Percentiles rank a stretch among this genome's conserved stretches.
These are phyloP conservation scores for Diaporthe humulicola DNA, from an alignment of 2,329 filamentous ascomycete genomes.

Conservation along the genomic window DNA sequence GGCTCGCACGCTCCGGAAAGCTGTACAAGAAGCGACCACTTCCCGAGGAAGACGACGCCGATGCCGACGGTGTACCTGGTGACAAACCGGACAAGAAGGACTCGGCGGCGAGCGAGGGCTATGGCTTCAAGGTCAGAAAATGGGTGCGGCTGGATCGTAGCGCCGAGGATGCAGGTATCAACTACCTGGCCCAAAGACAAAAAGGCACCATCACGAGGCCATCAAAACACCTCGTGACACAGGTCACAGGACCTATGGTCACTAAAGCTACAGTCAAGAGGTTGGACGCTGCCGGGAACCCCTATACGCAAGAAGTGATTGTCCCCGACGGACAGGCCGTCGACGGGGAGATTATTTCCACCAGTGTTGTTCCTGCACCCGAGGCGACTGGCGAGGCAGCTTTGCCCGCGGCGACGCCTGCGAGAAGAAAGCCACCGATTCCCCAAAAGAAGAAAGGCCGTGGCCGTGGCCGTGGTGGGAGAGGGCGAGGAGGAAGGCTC, in stretches of 20 bases:
- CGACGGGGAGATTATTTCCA: conserved; percentile 83
- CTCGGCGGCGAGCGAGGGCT: conserved; percentile 73
- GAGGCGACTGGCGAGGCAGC: conserved; percentile 68
- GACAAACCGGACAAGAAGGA: conserved; percentile 74
- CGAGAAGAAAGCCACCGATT: conserved; percentile 76
- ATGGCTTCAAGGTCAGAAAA: conserved; percentile 72
- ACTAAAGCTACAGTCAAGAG: conserved; percentile 85
- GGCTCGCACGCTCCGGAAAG: conserved; percentile 82
- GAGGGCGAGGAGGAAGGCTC: conserved; percentile 78
- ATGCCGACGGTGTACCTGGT: conserved; percentile 58
- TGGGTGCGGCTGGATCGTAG: conserved; percentile 70
- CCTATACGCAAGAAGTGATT: conserved; percentile 86
- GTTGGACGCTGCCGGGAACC: conserved; percentile 82
- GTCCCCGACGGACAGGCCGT: conserved; percentile 83
- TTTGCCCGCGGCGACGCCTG: conserved; percentile 56
- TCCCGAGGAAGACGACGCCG: conserved; percentile 72
- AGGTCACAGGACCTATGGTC: conserved; percentile 67
- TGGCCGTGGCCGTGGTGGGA: conserved; percentile 81
- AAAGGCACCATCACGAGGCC: conserved; percentile 72
- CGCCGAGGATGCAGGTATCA: conserved; percentile 72
- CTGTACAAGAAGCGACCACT: conserved; percentile 83
- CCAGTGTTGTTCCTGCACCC: conserved; percentile 67
- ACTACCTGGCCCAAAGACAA: conserved; percentile 71
- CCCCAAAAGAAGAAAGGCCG: conserved; percentile 79
- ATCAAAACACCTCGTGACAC: conserved; percentile 61